A percentile compares a stretch with the other conserved stretches of the same genome.
Evolutionary conservation across 2,329 filamentous ascomycete genomes (phyloP).

Genomic region (Thielaviopsis ethacetica): DNA sequence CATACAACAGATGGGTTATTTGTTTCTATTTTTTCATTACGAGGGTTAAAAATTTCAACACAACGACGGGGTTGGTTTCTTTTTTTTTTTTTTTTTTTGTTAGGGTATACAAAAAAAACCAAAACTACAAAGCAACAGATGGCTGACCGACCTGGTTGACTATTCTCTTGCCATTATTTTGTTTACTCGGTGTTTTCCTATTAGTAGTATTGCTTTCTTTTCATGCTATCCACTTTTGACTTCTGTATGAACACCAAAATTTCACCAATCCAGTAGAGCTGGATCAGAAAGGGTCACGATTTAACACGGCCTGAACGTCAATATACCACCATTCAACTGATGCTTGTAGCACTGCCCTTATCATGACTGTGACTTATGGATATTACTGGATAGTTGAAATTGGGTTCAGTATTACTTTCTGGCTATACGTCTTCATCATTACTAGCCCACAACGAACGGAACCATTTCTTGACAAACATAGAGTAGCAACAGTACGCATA

Average conservation of each 20-base stretch:
- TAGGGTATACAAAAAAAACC: not conserved
- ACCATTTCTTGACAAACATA: not conserved
- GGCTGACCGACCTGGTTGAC: not conserved
- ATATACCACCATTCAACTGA: conserved; percentile 12
- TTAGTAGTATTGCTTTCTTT: not conserved
- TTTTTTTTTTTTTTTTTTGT: not conserved
- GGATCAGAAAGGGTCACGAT: conserved; percentile 12
- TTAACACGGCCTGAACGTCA: conserved; percentile 11
- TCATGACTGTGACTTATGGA: not conserved
- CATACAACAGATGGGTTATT: conserved; percentile 10
- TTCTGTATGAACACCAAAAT: not conserved
- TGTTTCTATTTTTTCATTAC: not conserved
- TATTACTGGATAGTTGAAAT: not conserved
- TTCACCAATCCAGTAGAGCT: conserved; percentile 6
- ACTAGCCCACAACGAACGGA: not conserved
- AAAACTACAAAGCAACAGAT: not conserved
- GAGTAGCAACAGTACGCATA: not conserved
- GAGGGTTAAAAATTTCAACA: not conserved
- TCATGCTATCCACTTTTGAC: not conserved
- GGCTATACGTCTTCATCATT: not conserved
- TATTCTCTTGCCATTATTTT: not conserved
- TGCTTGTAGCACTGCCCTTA: not conserved
- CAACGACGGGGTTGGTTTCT: not conserved
- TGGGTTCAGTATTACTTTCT: not conserved
- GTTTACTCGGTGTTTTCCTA: not conserved